phyloP scores from a whole-genome alignment of 2,329 filamentous ascomycete genomes.

The Microcyclospora tardicrescens region DNA sequence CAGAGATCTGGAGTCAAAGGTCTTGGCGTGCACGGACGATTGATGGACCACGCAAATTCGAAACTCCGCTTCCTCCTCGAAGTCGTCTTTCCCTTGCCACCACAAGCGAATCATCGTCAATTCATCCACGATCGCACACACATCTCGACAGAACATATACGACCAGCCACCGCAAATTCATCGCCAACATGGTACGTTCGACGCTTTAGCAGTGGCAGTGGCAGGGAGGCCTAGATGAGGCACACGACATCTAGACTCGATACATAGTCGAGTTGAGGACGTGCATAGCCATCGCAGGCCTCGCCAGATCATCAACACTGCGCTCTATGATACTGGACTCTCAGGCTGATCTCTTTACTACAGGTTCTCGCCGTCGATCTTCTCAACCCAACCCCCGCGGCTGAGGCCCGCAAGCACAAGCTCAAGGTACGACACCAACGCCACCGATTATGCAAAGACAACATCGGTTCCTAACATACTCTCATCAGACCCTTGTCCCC shows the following conservation, averaged over 20 bases:
- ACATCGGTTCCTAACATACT: constrained; percentile 2
- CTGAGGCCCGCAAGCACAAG: constrained; percentile 99
- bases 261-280: no score
- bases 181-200: constrained; percentile 20
- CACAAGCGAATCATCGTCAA: constrained; percentile 7
- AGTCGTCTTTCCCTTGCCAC: neutral
- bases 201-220: constrained; percentile 3
- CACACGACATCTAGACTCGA: constrained; percentile 13
- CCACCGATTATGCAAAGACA: constrained; percentile 1
- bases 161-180: constrained; percentile 5
- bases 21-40: no score
- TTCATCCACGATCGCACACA: neutral
- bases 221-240: constrained; percentile 8
- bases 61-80: constrained; percentile 1
- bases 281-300: no score
- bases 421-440: constrained; percentile 68
- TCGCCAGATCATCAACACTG: no score
- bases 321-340: no score
- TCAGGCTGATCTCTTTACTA: constrained; percentile 3
- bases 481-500: constrained; percentile 56
- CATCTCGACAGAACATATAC: neutral
- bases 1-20: no score
- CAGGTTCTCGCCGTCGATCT: constrained; percentile 99
- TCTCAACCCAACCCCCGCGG: constrained; percentile 93
- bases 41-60: neutral